phyloP scores from a whole-genome alignment of 2,329 filamentous ascomycete genomes.

The Hypoxylon sp. region DNA sequence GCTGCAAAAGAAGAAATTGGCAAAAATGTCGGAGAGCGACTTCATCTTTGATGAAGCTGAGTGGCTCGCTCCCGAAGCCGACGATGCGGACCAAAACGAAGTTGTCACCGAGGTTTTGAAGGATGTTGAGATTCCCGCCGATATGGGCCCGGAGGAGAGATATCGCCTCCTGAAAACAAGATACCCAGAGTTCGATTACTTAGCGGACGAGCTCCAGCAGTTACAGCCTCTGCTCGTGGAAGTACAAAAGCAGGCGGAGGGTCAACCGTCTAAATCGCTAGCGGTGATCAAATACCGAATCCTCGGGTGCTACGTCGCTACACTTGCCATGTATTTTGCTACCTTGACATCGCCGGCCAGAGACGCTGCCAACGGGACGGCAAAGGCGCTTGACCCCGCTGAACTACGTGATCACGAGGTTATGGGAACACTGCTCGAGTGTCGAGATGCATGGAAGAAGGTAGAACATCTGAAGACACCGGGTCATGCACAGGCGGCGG shows the following conservation, averaged over 20 bases:
- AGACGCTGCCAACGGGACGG: conserved; percentile 65
- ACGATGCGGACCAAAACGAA: conserved; percentile 66
- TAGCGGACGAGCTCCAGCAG: conserved; percentile 84
- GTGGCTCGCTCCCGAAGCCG: conserved; percentile 76
- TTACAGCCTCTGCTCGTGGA: conserved; percentile 76
- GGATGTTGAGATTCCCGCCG: conserved; percentile 83
- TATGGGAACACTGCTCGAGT: conserved; percentile 87
- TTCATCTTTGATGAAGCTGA: conserved; percentile 94
- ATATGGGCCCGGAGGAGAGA: conserved; percentile 82
- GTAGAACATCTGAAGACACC: conserved; percentile 75
- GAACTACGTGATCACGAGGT: conserved; percentile 90
- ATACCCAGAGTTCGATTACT: conserved; percentile 92
- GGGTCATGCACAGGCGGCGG: conserved; percentile 50
- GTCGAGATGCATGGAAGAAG: conserved; percentile 83
- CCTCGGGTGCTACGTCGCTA: conserved; percentile 86
- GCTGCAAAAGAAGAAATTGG: conserved; percentile 90
- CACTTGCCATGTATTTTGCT: conserved; percentile 94
- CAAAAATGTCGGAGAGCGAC: conserved; percentile 90
- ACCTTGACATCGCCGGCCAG: conserved; percentile 86
- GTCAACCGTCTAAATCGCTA: conserved; percentile 66
- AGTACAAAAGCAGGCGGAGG: conserved; percentile 71
- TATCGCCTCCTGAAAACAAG: conserved; percentile 81
- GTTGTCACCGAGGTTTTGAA: conserved; percentile 90
- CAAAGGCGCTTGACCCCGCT: conserved; percentile 77
- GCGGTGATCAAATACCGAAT: conserved; percentile 82